Evolutionary conservation across 108 stramenopile species (phyloP).

Genomic region (Cylindrotheca closterium): DNA sequence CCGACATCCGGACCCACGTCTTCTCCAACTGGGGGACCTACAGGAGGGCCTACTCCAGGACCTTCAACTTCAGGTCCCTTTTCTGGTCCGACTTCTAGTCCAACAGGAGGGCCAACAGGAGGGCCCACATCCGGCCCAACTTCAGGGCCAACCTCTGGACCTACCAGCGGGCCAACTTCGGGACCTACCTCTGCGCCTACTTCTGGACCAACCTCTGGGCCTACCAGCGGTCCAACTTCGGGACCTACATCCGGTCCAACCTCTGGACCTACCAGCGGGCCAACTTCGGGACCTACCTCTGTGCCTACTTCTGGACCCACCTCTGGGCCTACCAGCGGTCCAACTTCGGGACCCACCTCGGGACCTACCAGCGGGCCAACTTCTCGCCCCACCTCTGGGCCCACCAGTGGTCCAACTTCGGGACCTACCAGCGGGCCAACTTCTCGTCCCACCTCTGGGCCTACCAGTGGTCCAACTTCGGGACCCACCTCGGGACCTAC

Average conservation of each 20-base stretch:
- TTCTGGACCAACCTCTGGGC: conserved; percentile 6
- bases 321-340: conserved; percentile 13
- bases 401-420: neutral
- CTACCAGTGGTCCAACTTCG: conserved; percentile 11
- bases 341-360: conserved; percentile 1
- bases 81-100: neutral
- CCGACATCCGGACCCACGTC: conserved; percentile 6
- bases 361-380: conserved; percentile 3
- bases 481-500: conserved; percentile 20
- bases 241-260: conserved; percentile 3
- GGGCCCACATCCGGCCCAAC: conserved; percentile 1
- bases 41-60: neutral
- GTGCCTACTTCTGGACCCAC: conserved; percentile 13
- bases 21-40: conserved; percentile 1
- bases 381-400: neutral
- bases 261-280: conserved; percentile 8
- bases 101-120: neutral
- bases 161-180: neutral
- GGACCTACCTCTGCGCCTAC: conserved; percentile 4
- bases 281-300: conserved; percentile 9
- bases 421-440: conserved; percentile 13
- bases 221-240: conserved; percentile 1
- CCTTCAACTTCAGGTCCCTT: neutral
- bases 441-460: conserved; percentile 11
- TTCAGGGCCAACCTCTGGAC: neutral